Percentiles rank a stretch among this genome's conserved stretches.
Conservation (phyloP, 1,284 basidiomycete genomes). For the Rugosomyces carneus region DNA sequence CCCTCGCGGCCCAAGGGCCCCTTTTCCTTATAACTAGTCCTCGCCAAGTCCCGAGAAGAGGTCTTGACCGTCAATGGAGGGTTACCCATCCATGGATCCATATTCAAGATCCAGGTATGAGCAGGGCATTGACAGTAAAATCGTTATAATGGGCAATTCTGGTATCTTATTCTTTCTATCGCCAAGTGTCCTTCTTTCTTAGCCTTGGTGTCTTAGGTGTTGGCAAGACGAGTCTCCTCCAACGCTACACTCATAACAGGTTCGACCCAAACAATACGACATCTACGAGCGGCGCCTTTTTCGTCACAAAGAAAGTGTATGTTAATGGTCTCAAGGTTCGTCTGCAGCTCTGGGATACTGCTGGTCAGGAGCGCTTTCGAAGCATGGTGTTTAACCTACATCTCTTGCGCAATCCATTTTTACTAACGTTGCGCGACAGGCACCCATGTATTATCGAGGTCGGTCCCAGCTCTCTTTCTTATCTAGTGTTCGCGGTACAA, state of each 20-base stretch:
- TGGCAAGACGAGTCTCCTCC: constrained; percentile 91
- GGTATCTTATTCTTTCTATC: constrained; percentile 38
- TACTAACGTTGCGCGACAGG: constrained; percentile 39
- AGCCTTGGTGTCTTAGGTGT: constrained; percentile 50
- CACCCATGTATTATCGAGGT: constrained; percentile 98
- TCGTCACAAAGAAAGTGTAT: constrained; percentile 91
- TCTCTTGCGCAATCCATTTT: constrained; percentile 13
- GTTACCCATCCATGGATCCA: constrained; percentile 50
- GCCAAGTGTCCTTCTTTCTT: constrained; percentile 5
- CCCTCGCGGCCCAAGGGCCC: constrained; percentile 33
- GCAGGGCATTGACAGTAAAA: constrained; percentile 89
- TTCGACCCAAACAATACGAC: constrained; percentile 84
- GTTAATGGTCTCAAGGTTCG: constrained; percentile 87
- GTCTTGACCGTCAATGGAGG: constrained; percentile 32
- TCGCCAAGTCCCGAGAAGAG: constrained; percentile 11
- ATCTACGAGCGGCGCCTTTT: constrained; percentile 92
- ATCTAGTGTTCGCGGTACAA: background rate
- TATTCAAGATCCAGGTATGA: constrained; percentile 64
- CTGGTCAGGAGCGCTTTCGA: constrained; percentile 95
- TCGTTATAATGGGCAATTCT: constrained; percentile 95
- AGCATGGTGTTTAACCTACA: constrained; percentile 65
- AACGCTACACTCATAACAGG: constrained; percentile 88
- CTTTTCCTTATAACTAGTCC: constrained; percentile 18
- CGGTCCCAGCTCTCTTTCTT: constrained; percentile 13
- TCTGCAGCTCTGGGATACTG: constrained; percentile 90